Conservation (phyloP, 164 flowering plant species). For the Amborella trichopoda region DNA sequence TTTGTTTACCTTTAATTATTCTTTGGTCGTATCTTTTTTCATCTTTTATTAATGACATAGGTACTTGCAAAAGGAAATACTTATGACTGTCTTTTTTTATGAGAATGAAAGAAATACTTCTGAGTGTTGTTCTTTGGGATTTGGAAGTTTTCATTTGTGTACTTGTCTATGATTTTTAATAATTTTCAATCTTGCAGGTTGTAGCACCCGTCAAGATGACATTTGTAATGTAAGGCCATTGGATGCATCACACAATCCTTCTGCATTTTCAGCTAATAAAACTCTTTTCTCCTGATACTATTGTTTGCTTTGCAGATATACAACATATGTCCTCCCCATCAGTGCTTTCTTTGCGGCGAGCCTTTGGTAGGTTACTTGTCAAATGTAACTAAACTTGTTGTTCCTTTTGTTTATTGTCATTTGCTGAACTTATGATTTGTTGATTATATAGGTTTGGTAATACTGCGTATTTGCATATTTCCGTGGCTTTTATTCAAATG, state of each 20-base stretch:
- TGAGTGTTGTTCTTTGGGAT: not conserved
- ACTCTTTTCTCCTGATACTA: constrained; percentile 1
- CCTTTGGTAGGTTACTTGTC: constrained; percentile 69
- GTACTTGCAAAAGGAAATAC: too few relatives aligned
- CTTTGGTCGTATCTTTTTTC: too few relatives aligned
- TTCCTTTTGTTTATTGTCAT: not conserved
- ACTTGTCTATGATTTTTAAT: not conserved
- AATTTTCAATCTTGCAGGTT: constrained; percentile 36
- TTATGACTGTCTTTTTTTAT: not conserved
- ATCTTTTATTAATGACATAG: too few relatives aligned
- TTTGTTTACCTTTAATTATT: too few relatives aligned
- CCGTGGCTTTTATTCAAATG: constrained; percentile 99
- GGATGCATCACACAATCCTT: too few relatives aligned
- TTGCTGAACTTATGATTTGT: not conserved
- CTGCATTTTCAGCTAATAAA: too few relatives aligned
- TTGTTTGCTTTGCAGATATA: constrained; percentile 48
- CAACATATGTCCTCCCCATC: constrained; percentile 89
- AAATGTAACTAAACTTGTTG: not conserved
- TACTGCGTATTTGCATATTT: constrained; percentile 93
- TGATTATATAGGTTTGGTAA: constrained; percentile 84
- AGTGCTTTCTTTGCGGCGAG: constrained; percentile 97
- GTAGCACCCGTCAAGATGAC: constrained; percentile 96
- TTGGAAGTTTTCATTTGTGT: not conserved
- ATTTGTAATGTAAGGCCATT: constrained; percentile 66
- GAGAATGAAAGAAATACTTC: not conserved